Percentiles rank a stretch among this genome's conserved stretches.
Conservation (phyloP, 2,329 filamentous ascomycete species). For the Whalleya microplaca region DNA sequence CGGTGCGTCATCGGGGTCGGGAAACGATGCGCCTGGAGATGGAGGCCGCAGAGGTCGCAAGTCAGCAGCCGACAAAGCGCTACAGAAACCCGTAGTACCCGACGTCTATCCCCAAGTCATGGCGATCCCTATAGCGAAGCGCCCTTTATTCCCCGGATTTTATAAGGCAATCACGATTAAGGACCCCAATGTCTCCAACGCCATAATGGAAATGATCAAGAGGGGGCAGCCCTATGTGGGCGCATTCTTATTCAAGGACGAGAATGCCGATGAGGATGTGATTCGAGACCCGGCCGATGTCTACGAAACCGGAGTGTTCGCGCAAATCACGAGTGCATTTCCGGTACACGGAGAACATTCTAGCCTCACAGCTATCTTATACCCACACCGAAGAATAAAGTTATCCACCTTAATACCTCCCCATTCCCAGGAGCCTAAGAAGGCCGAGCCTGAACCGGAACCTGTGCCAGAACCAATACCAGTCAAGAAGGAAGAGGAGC, state of each 20-base stretch:
- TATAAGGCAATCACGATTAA: slow-evolving; percentile 98
- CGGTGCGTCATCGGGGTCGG: slow-evolving; percentile 52
- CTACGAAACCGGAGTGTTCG: slow-evolving; percentile 95
- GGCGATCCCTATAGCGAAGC: slow-evolving; percentile 92
- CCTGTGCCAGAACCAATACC: slow-evolving; percentile 62
- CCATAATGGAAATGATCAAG: slow-evolving; percentile 96
- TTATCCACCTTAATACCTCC: slow-evolving; percentile 83
- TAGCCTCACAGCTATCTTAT: slow-evolving; percentile 88
- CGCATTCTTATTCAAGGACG: slow-evolving; percentile 95
- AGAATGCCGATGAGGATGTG: slow-evolving; percentile 89
- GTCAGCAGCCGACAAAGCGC: slow-evolving; percentile 67
- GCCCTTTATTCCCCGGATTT: slow-evolving; percentile 94
- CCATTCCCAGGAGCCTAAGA: slow-evolving; percentile 53
- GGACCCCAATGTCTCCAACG: slow-evolving; percentile 86
- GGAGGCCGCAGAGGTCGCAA: slow-evolving; percentile 75
- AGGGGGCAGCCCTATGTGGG: slow-evolving; percentile 96
- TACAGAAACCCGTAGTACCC: slow-evolving; percentile 87
- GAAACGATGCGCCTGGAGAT: slow-evolving; percentile 62
- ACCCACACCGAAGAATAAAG: slow-evolving; percentile 92
- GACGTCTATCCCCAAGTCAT: slow-evolving; percentile 98
- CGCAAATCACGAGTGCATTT: slow-evolving; percentile 95
- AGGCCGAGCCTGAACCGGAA: slow-evolving; percentile 54
- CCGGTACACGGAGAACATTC: slow-evolving; percentile 85
- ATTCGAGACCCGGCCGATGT: slow-evolving; percentile 91
- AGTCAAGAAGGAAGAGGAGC: slow-evolving; percentile 57